Evolutionary conservation across 108 stramenopile species (phyloP).

Genomic region (Stephanodiscus minutulus): DNA sequence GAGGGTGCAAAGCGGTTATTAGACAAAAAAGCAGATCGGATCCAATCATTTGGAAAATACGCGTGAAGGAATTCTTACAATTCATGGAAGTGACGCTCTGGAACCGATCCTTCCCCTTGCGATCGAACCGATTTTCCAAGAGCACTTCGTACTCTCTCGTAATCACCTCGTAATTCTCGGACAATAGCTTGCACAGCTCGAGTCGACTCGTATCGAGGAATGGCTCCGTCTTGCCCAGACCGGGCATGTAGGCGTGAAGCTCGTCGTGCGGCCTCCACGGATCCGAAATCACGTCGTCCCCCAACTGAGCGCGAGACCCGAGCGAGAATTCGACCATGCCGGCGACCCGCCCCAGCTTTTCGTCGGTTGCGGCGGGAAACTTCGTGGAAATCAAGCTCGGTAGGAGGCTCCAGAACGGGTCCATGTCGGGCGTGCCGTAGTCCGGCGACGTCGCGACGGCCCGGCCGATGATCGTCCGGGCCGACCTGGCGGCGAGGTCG

Average conservation of each 20-base stretch:
- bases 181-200: conserved; percentile 56
- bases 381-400: conserved; percentile 73
- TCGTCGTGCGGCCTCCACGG: conserved; percentile 75
- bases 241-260: conserved; percentile 87
- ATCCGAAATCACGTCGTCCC: conserved; percentile 62
- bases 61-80: conserved; percentile 24
- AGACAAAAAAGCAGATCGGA: background rate
- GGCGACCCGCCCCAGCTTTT: conserved; percentile 68
- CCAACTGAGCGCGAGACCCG: conserved; percentile 37
- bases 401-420: conserved; percentile 82
- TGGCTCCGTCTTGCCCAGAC: conserved; percentile 60
- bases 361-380: conserved; percentile 66
- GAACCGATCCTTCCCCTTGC: conserved; percentile 65
- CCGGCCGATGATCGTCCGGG: conserved; percentile 56
- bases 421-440: conserved; percentile 50
- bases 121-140: conserved; percentile 53
- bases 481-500: conserved; percentile 52
- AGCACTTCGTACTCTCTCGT: conserved; percentile 68
- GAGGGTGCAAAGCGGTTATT: background rate
- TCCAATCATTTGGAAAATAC: background rate
- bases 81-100: conserved; percentile 88
- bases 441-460: conserved; percentile 62
- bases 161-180: conserved; percentile 77
- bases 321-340: conserved; percentile 69
- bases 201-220: conserved; percentile 69